Percentiles rank a stretch among this genome's conserved stretches.
Conservation (phyloP, 2,329 filamentous ascomycete genomes). For the Volutella citrinella region DNA sequence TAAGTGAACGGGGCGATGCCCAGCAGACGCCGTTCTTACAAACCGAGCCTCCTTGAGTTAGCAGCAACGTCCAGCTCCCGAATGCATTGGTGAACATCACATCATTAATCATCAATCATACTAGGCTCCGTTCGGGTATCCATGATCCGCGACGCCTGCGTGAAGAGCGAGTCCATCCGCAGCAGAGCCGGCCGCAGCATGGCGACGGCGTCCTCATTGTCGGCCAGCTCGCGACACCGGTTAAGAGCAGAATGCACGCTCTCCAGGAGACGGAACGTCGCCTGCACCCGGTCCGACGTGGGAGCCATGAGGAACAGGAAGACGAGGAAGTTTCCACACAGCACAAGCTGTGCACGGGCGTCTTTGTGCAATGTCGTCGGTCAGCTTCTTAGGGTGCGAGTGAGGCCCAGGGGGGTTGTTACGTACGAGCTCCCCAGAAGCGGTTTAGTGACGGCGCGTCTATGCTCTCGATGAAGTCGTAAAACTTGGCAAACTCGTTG, state of each 20-base stretch:
- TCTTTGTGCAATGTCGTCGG: neutral
- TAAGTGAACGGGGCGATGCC: no score
- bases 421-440: slow-evolving; percentile 11
- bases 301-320: slow-evolving; percentile 36
- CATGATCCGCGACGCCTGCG: slow-evolving; percentile 16
- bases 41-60: no score
- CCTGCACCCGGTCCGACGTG: slow-evolving; percentile 13
- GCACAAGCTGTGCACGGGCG: slow-evolving; percentile 32
- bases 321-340: slow-evolving; percentile 37
- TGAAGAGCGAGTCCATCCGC: slow-evolving; percentile 25
- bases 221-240: slow-evolving; percentile 13
- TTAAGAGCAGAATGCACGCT: slow-evolving; percentile 17
- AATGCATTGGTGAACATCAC: no score
- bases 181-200: slow-evolving; percentile 21
- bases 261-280: slow-evolving; percentile 20
- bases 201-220: slow-evolving; percentile 8
- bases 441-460: slow-evolving; percentile 6
- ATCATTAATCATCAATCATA: no score
- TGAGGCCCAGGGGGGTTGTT: neutral
- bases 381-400: neutral
- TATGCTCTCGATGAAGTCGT: slow-evolving; percentile 21
- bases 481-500: slow-evolving; percentile 25
- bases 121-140: slow-evolving; percentile 7
- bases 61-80: no score
- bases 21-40: no score